Conservation (phyloP, 2,329 filamentous ascomycete species). For the Pseudogymnoascus sp. region DNA sequence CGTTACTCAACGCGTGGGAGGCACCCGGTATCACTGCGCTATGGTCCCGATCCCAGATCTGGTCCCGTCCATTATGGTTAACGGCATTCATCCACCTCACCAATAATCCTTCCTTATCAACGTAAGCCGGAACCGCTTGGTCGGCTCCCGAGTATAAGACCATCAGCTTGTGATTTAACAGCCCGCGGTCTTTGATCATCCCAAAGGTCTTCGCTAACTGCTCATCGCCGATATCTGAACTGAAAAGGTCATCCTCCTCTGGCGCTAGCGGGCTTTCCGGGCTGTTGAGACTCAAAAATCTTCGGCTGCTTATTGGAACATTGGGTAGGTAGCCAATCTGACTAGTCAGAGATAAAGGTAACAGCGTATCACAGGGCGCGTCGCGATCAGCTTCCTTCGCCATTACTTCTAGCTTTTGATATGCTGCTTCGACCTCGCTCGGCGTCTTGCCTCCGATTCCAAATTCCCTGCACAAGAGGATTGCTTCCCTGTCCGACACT, state of each 20-base stretch:
- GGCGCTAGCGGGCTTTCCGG: conserved; percentile 38
- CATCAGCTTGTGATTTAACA: conserved; percentile 33
- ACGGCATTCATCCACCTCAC: conserved; percentile 34
- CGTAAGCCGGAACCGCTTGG: conserved; percentile 34
- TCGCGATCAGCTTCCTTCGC: conserved; percentile 25
- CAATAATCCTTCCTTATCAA: conserved; percentile 37
- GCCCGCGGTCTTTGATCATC: conserved; percentile 28
- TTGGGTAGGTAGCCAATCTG: conserved; percentile 25
- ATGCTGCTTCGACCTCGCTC: conserved; percentile 27
- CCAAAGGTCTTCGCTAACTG: conserved; percentile 48
- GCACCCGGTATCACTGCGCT: conserved; percentile 40
- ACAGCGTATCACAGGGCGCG: conserved; percentile 23
- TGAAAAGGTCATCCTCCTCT: conserved; percentile 58
- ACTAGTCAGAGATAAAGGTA: conserved; percentile 28
- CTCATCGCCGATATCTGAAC: conserved; percentile 46
- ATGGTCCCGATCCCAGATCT: conserved; percentile 38
- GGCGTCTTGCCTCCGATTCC: conserved; percentile 25
- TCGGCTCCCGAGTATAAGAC: conserved; percentile 39
- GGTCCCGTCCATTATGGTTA: conserved; percentile 26
- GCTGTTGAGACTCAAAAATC: conserved; percentile 39
- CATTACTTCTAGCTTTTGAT: conserved; percentile 31
- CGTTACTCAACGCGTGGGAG: conserved; percentile 39
- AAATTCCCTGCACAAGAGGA: conserved; percentile 31
- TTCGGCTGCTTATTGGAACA: conserved; percentile 24
- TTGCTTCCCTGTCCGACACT: conserved; percentile 51